A percentile compares a stretch with the other conserved stretches of the same genome.
Conservation (phyloP, 2,329 filamentous ascomycete species). For the Trichoderma simmonsii region DNA sequence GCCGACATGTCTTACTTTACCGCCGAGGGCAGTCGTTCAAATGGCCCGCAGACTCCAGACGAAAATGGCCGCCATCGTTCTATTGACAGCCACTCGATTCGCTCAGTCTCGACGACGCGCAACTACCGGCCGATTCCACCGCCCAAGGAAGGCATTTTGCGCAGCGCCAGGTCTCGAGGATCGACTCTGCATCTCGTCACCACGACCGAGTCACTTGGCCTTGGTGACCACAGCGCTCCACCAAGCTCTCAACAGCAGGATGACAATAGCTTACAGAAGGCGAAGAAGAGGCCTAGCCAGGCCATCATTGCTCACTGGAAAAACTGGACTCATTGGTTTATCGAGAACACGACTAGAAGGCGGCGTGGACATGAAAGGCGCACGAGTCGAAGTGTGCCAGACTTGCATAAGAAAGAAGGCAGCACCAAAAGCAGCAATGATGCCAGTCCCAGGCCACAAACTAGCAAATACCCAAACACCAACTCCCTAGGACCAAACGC, state of each 20-base stretch:
- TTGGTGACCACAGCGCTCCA: conserved; percentile 26
- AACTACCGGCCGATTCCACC: conserved; percentile 74
- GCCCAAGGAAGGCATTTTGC: conserved; percentile 73
- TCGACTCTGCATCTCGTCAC: conserved; percentile 86
- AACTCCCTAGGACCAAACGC: conserved; percentile 34
- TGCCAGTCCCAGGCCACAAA: conserved; percentile 56
- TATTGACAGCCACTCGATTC: conserved; percentile 73
- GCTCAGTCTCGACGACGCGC: conserved; percentile 73
- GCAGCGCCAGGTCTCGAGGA: conserved; percentile 69
- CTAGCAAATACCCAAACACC: conserved; percentile 52
- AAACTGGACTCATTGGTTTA: conserved; percentile 62
- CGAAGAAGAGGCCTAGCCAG: conserved; percentile 56
- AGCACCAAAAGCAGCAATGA: conserved; percentile 48
- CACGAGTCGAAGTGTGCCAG: conserved; percentile 57
- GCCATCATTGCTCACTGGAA: conserved; percentile 60
- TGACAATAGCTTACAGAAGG: conserved; percentile 41
- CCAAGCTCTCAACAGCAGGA: conserved; percentile 29
- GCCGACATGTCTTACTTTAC: conserved; percentile 75
- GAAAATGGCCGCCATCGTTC: conserved; percentile 60
- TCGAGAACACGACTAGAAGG: conserved; percentile 56
- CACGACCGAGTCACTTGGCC: conserved; percentile 50
- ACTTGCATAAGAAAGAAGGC: conserved; percentile 51
- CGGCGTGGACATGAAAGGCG: conserved; percentile 48
- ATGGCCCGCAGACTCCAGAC: conserved; percentile 28
- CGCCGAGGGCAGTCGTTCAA: conserved; percentile 57